Percentiles rank a stretch among this genome's conserved stretches.
phyloP scores from a whole-genome alignment of 805 yeast genomes.

The Wickerhamomyces ciferrii region DNA sequence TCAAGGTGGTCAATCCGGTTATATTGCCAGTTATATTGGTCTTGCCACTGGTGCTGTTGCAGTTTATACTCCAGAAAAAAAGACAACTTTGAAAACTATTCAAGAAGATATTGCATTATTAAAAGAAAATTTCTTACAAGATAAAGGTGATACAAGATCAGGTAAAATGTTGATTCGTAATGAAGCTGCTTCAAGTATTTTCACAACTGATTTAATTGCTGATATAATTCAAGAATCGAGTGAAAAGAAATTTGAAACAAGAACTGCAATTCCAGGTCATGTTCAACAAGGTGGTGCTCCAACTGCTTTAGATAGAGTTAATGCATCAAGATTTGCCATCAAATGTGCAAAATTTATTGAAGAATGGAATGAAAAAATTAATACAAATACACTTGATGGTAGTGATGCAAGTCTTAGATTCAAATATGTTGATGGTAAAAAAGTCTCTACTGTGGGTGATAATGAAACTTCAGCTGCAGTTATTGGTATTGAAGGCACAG shows the following conservation, averaged over 20 bases:
- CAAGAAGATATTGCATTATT: slow-evolving; percentile 72
- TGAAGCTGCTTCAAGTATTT: slow-evolving; percentile 77
- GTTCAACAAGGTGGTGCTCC: slow-evolving; percentile 98
- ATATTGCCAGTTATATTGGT: slow-evolving; percentile 80
- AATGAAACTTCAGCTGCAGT: slow-evolving; percentile 43
- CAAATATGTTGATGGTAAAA: slow-evolving; percentile 43
- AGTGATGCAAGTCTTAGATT: slow-evolving; percentile 46
- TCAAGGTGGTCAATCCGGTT: slow-evolving; percentile 97
- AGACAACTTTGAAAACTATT: slow-evolving; percentile 60
- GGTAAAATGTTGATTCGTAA: slow-evolving; percentile 85
- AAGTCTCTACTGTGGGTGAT: slow-evolving; percentile 37
- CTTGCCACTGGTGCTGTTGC: slow-evolving; percentile 89
- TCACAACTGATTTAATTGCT: slow-evolving; percentile 77
- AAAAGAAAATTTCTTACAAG: slow-evolving; percentile 62
- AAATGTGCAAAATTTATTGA: slow-evolving; percentile 88
- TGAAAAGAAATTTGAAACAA: slow-evolving; percentile 73
- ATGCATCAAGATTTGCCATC: slow-evolving; percentile 86
- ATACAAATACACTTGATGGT: slow-evolving; percentile 22
- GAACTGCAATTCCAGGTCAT: slow-evolving; percentile 97
- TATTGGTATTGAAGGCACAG: slow-evolving; percentile 67
- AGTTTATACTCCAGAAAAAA: slow-evolving; percentile 85
- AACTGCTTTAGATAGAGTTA: slow-evolving; percentile 87
- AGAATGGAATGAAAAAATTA: slow-evolving; percentile 38
- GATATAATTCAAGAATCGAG: slow-evolving; percentile 80
- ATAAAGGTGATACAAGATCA: slow-evolving; percentile 72